Evolutionary conservation across 148 eudicot genomes (phyloP), one percentile per base, ranked within the genome.

Genomic region (Rhododendron henanense): DNA sequence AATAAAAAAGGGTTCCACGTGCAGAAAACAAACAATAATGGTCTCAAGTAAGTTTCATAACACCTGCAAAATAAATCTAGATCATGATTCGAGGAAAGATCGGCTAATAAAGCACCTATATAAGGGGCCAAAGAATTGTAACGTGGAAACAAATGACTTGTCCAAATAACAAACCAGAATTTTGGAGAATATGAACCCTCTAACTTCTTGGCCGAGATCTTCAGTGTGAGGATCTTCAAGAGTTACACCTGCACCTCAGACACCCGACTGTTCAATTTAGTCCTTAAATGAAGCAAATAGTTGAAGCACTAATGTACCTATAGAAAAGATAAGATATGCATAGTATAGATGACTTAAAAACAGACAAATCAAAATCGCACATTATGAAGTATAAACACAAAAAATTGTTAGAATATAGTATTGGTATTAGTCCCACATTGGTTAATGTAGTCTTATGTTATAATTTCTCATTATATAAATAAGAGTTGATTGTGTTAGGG

Each of bases 211-310:
- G 91, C 93, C 94, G 76, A 96, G 96, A 92, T 94, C 98, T 93
- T 95, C 99, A 83, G 91, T 94, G 83, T 94, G 98, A 86, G 99
- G 93, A 90, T 97, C 99, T 90, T 97, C 98, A 6, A 95, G 98
- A 85, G 94, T 93, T 39, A 94, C 89, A 84, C 98, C 99, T 97
- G 93, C 90, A 88, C 77, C 39, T 81, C 86, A 85, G 9, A 75
- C 61, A 85, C 50, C 76, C 59, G 6, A 11, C 18, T 67, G 25
- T 75, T 78, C 53, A 50, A 45, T 57, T 51, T 13, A 81, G 14
- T 33, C 81, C 39, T 48, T 75, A 33, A 41, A 63, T 35, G 69
- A 84, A 86, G 78, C 21, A 37, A 50, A 82, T 23, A 76, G 50
- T 31, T 79, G 13, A 15, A 79, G 19, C 14, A 85, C 77, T 69